Evolutionary conservation across 2,329 filamentous ascomycete species (phyloP), one percentile per base, ranked within the genome.

Genomic region (Trichophyton simii): DNA sequence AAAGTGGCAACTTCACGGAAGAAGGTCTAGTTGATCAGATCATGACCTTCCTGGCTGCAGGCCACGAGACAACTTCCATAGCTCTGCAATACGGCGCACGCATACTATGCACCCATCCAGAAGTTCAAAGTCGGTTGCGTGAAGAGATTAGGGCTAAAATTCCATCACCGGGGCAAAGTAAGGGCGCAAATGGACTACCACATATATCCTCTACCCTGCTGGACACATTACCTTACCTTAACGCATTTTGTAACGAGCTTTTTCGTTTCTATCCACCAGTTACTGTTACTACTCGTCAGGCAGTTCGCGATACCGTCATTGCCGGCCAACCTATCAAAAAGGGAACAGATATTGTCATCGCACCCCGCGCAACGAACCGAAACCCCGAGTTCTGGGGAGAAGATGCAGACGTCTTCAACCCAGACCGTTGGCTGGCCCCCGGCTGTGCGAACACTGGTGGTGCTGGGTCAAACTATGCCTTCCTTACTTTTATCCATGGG

Each of bases 41-140:
- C 70, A 94, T 95, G 88, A 95, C 89, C 0, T 94, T 95, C 76
- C 82, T 95, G 3, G 87, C 87, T 0, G 90, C 90, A 0, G 87
- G 86, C 22, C 89, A 92, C 72, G 88, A 92, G 74, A 92, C 89
- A 0, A 91, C 88, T 0, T 84, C 89, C 0, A 82, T 85, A 0
- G 81, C 88, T 18, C 79, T 94, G 70, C 87, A 85, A n/a, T 92
- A 88, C 87, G 82, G 86, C 2, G 74, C 85, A 6, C 88, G 90
- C 69, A 76, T 86, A 50, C 80, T 94, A n/a, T 83, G 83, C 66
- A 78, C 79, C 20, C 73, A 89, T 67, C 85, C 83, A 0, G 79
- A 84, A 0, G 76, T 88, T 1, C 88, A 94, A 73, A 73, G 73
- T 22, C 80, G 80, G 2, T 81, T 95, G 2, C 85, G 89, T 22